Percentiles rank a stretch among this genome's conserved stretches.
phyloP scores from a whole-genome alignment of 768 basidiomycete species.

The Cantharellus cinnabarinus region DNA sequence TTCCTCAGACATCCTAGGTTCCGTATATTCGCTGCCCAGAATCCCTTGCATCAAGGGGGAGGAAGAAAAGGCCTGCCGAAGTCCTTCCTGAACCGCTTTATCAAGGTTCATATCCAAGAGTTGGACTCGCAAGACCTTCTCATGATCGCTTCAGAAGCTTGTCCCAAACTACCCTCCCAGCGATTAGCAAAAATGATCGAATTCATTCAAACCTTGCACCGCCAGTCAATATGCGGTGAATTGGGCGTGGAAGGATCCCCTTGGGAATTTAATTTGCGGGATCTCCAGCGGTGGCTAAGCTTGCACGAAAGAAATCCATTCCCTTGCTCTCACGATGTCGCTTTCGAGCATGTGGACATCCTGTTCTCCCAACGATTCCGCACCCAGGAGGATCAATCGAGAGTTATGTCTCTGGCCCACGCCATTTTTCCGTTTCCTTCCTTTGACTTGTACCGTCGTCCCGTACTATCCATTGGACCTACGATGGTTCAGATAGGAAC shows the following conservation, averaged over 20 bases:
- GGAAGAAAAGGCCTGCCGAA: slow-evolving; percentile 94
- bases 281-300: slow-evolving; percentile 74
- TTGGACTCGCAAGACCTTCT: slow-evolving; percentile 58
- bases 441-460: neutral
- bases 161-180: slow-evolving; percentile 34
- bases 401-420: slow-evolving; percentile 17
- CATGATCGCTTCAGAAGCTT: slow-evolving; percentile 54
- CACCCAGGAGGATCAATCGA: slow-evolving; percentile 36
- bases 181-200: slow-evolving; percentile 54
- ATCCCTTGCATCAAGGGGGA: slow-evolving; percentile 88
- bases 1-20: slow-evolving; percentile 84
- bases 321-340: slow-evolving; percentile 21
- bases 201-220: slow-evolving; percentile 45
- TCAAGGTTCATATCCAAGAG: slow-evolving; percentile 88
- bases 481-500: slow-evolving; percentile 42
- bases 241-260: slow-evolving; percentile 72
- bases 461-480: slow-evolving; percentile 18
- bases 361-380: slow-evolving; percentile 82
- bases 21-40: slow-evolving; percentile 94
- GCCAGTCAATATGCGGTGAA: slow-evolving; percentile 5
- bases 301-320: slow-evolving; percentile 16
- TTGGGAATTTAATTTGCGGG: slow-evolving; percentile 97
- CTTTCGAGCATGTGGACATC: slow-evolving; percentile 41
- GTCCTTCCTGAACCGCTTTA: slow-evolving; percentile 95
- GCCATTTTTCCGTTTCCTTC: slow-evolving; percentile 13